Evolutionary conservation across 2,329 filamentous ascomycete genomes (phyloP).

Genomic region (Dactylonectria macrodidyma): DNA sequence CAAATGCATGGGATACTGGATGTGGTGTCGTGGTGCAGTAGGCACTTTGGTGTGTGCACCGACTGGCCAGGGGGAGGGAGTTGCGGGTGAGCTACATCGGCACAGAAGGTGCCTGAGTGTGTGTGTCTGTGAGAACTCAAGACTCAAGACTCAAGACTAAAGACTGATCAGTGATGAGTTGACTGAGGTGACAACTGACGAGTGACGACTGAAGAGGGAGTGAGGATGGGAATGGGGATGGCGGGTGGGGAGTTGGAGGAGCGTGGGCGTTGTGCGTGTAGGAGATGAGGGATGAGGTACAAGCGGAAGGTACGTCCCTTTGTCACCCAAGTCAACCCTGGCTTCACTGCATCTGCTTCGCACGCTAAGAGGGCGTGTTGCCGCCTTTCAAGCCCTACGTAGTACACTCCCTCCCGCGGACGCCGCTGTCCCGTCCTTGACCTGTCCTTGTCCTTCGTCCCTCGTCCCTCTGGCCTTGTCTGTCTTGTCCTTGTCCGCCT

Average conservation of each 20-base stretch:
- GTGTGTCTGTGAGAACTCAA: background rate
- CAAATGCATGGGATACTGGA: background rate
- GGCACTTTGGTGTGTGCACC: background rate
- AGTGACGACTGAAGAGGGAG: background rate
- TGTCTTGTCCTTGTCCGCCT: background rate
- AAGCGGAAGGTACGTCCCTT: too few species aligned
- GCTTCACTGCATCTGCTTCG: too few species aligned
- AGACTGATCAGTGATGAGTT: too few species aligned
- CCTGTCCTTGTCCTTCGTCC: background rate
- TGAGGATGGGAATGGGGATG: background rate
- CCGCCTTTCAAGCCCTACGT: background rate
- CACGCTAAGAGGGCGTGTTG: conserved; percentile 1
- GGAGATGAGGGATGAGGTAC: conserved; percentile 5
- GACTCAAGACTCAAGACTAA: too few species aligned
- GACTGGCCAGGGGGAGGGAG: background rate
- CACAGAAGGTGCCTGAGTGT: background rate
- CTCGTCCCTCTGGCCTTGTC: background rate
- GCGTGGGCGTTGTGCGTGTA: background rate
- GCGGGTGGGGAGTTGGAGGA: conserved; percentile 1
- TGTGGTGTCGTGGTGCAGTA: too few species aligned
- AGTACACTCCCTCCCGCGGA: conserved; percentile 15
- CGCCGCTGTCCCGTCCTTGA: conserved; percentile 7
- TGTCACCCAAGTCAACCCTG: too few species aligned
- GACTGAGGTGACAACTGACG: background rate
- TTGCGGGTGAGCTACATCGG: background rate